Percentiles rank a stretch among this genome's conserved stretches.
phyloP scores from a whole-genome alignment of 2,329 filamentous ascomycete genomes.

The Aspergillus tanneri region DNA sequence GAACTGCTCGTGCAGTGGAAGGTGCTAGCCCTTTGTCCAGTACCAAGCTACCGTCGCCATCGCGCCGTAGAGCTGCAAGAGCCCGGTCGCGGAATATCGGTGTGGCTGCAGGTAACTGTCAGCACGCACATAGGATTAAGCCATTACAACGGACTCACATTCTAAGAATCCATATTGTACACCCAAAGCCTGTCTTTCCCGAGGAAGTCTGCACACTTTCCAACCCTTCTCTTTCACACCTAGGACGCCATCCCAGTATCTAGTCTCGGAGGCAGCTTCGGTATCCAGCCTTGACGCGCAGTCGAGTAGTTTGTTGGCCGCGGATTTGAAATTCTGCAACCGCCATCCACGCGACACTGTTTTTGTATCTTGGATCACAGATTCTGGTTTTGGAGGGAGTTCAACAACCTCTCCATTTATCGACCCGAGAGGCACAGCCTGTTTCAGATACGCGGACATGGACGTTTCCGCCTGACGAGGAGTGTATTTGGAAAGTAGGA shows the following conservation, averaged over 20 bases:
- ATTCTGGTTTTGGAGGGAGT: constrained; percentile 58
- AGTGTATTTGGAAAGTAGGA: constrained; percentile 78
- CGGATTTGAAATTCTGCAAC: constrained; percentile 71
- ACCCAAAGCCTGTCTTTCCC: constrained; percentile 70
- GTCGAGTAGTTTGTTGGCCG: constrained; percentile 69
- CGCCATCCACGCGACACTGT: constrained; percentile 68
- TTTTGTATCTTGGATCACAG: constrained; percentile 55
- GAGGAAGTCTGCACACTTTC: constrained; percentile 75
- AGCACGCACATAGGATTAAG: not conserved
- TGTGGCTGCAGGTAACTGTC: constrained; percentile 42
- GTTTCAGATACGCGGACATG: constrained; percentile 68
- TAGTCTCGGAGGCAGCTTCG: constrained; percentile 76
- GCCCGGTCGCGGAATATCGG: constrained; percentile 65
- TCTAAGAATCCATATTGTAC: constrained; percentile 90
- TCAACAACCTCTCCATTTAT: constrained; percentile 67
- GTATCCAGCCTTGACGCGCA: constrained; percentile 70
- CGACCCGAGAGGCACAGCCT: constrained; percentile 70
- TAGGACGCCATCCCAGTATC: constrained; percentile 85
- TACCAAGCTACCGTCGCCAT: constrained; percentile 70
- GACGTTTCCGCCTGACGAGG: constrained; percentile 68
- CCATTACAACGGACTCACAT: constrained; percentile 46
- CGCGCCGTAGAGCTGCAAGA: constrained; percentile 75
- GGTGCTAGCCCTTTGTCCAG: constrained; percentile 63
- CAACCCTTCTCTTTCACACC: constrained; percentile 80
- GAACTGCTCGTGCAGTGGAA: constrained; percentile 59